phyloP scores from a whole-genome alignment of 2,329 filamentous ascomycete genomes.

The Raffaelea arxii region DNA sequence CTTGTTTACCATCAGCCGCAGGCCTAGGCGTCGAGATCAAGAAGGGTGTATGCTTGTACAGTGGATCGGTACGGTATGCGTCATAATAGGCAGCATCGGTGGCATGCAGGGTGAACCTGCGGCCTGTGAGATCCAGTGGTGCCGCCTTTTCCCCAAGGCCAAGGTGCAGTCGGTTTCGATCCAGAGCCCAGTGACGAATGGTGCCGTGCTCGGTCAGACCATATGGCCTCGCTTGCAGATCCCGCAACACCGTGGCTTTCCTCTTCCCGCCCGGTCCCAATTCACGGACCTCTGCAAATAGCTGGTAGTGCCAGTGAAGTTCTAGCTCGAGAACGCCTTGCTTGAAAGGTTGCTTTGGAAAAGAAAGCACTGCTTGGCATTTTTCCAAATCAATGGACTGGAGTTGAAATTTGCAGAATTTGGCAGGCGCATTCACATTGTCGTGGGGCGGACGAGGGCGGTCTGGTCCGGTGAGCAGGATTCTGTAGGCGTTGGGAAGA shows the following conservation, averaged over 20 bases:
- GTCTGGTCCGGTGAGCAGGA: conserved; percentile 1
- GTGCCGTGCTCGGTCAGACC: not conserved
- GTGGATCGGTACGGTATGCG: conserved; percentile 2
- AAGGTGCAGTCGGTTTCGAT: not conserved
- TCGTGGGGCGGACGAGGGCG: conserved; percentile 1
- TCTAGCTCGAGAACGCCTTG: not conserved
- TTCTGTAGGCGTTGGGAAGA: not conserved
- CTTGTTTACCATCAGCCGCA: not conserved
- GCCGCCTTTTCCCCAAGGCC: conserved; percentile 1
- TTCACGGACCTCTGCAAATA: not conserved
- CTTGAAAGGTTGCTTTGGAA: not conserved
- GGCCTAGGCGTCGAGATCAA: not conserved
- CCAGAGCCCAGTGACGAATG: not conserved
- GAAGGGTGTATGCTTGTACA: conserved; percentile 2
- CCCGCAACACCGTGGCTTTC: not conserved
- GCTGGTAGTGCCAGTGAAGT: not conserved
- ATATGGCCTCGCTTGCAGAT: not conserved
- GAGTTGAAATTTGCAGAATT: not conserved
- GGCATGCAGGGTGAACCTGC: not conserved
- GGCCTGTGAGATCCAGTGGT: not conserved
- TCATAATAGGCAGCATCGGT: not conserved
- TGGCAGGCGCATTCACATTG: not conserved
- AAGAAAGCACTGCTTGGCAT: not conserved
- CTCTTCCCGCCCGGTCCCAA: not conserved
- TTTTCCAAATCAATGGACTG: not conserved